Conservation (phyloP, 1,139 yeast genomes). For the Kodamaea fungicola region DNA sequence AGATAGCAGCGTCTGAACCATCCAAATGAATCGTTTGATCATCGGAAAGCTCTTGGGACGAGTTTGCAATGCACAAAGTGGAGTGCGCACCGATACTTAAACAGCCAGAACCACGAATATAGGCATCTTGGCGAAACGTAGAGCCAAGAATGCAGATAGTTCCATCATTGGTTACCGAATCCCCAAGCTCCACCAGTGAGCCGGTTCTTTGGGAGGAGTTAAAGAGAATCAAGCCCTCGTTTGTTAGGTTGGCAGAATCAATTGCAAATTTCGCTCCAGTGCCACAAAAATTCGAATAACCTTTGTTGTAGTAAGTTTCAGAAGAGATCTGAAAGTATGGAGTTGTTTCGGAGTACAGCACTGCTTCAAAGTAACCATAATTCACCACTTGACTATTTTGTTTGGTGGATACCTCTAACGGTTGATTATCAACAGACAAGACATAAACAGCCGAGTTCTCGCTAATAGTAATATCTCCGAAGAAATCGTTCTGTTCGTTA, state of each 20-base stretch:
- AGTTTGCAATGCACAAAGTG: slow-evolving; percentile 7
- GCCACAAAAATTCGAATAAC: slow-evolving; percentile 26
- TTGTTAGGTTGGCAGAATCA: slow-evolving; percentile 21
- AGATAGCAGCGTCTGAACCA: slow-evolving; percentile 8
- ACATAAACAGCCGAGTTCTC: neutral
- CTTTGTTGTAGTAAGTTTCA: slow-evolving; percentile 22
- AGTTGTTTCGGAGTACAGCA: neutral
- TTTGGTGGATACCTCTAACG: neutral
- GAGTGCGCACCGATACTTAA: slow-evolving; percentile 9
- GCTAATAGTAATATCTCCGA: neutral
- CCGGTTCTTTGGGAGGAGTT: slow-evolving; percentile 16
- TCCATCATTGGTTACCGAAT: slow-evolving; percentile 16
- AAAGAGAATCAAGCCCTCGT: slow-evolving; percentile 25
- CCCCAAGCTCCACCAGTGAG: slow-evolving; percentile 22
- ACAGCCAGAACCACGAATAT: slow-evolving; percentile 15
- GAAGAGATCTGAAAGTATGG: neutral
- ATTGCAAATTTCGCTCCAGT: slow-evolving; percentile 19
- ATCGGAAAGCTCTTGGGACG: slow-evolving; percentile 7
- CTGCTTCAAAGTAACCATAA: neutral
- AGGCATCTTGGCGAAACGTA: slow-evolving; percentile 9
- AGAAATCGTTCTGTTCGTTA: neutral
- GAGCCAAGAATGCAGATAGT: slow-evolving; percentile 12
- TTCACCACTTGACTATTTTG: neutral
- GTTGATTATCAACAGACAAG: neutral
- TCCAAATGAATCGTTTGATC: slow-evolving; percentile 13